Evolutionary conservation across 2,329 filamentous ascomycete species (phyloP), one percentile per base, ranked within the genome.

Genomic region (Myriosclerotinia duriaeana): DNA sequence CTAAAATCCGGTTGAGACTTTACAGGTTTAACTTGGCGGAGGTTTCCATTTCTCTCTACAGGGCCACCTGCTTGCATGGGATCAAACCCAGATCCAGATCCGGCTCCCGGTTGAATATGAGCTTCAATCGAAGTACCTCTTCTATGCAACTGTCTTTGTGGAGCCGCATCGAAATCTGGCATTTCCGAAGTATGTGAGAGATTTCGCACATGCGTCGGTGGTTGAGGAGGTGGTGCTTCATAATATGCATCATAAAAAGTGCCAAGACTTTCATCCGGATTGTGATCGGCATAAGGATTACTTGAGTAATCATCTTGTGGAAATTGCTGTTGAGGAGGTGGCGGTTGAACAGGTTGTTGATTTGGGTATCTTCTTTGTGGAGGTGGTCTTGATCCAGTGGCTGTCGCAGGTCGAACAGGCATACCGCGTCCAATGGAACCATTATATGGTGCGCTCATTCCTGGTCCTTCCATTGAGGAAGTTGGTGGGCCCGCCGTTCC

Each of bases 1-100:
- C 85, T 82, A 67, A 90, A 78, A 73, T 90, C 85, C 40, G 88
- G 87, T 73, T 91, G 88, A 14, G 88, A 91, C 70, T 87, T 87
- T 20, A 87, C 85, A 68, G 84, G 83, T 67, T 81, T 84, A 61
- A 88, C 76, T 71, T 85, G 82, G 61, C 64, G 69, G 36, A 59
- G 38, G 61, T 72, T 74, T 44, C 64, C 68, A 67, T 69, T 81
- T 65, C 85, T 82, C n/a, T 68, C 58, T 38, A 46, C 69, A 69
- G 22, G 56, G 22, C 38, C 53, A 40, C n/a, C 26, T 26, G 50
- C 12, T 54, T 9, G 36, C 50, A 26, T 48, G 20, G 8, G 17
- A 36, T 52, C 58, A 60, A 38, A 60, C 26, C 46, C 55, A 42
- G 36, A 30, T 36, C 44, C 54, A 15, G 52, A 34, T 60, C 66